Evolutionary conservation across 2,329 filamentous ascomycete genomes (phyloP).

Genomic region (Aquanectria penicillioides): DNA sequence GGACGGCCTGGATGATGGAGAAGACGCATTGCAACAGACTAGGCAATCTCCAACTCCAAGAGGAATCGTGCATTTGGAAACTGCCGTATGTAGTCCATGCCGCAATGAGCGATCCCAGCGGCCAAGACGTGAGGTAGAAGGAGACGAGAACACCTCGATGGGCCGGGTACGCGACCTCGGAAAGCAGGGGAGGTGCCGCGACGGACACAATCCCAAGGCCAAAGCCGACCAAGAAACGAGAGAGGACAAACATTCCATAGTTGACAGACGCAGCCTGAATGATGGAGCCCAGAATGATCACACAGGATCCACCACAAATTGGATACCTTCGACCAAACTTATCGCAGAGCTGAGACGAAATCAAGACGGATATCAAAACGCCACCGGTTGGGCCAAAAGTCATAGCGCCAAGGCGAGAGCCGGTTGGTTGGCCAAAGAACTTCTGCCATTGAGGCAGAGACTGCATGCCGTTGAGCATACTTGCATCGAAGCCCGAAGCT

Average conservation of each 20-base stretch:
- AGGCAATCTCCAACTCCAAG: constrained; percentile 62
- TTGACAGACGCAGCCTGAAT: constrained; percentile 44
- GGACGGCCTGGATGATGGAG: constrained; percentile 15
- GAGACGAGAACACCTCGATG: constrained; percentile 47
- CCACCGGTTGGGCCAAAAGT: constrained; percentile 38
- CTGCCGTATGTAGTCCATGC: constrained; percentile 53
- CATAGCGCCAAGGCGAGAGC: constrained; percentile 44
- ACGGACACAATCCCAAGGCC: constrained; percentile 52
- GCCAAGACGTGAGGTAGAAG: constrained; percentile 40
- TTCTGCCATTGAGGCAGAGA: constrained; percentile 44
- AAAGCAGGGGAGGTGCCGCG: constrained; percentile 47
- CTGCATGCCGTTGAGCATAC: constrained; percentile 48
- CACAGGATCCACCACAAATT: constrained; percentile 39
- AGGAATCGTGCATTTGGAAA: constrained; percentile 46
- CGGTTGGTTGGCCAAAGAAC: constrained; percentile 43
- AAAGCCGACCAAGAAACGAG: constrained; percentile 47
- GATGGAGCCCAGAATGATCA: constrained; percentile 43
- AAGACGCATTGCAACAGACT: constrained; percentile 56
- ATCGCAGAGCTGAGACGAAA: constrained; percentile 43
- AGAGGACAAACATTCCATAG: constrained; percentile 48
- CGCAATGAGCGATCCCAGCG: constrained; percentile 31
- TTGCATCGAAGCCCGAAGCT: constrained; percentile 46
- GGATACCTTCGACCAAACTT: constrained; percentile 39
- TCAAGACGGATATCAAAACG: constrained; percentile 36
- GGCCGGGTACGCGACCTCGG: constrained; percentile 49